Base-by-base conservation (phyloP, 2,329 filamentous ascomycete species). In the Trichothecium sympodiale region DNA sequence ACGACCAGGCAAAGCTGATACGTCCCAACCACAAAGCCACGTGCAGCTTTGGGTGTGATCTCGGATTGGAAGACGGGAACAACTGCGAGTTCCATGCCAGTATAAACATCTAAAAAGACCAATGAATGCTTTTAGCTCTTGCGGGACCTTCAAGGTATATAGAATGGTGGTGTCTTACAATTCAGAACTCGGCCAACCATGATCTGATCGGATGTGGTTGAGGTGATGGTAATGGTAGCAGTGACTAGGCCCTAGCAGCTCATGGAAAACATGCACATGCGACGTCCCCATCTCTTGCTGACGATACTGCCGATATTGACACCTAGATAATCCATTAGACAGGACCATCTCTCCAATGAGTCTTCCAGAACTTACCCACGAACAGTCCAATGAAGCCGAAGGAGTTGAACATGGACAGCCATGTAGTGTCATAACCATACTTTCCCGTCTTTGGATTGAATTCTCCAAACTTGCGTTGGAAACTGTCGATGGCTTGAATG, bases 71-170 rank as follows among this genome's bases (percentile, higher is more conserved):
- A 55, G 27, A 54, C 51, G 12, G 53, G 53, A 1, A 56, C 46
- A 10, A 55, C 49, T 5, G 52, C 49, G 25, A 56, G 51, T 12
- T 42, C 43, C 41, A 56, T 50, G 28, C 54, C 54, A 1, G 53
- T 55, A 48, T 54, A 55, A 23, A 36, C 46, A 34, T 47, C 55
- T 33, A 36, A 46, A 28, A 56, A 43, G 37, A 55, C 52, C 53
- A 27, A 46, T 50, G 33, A 4, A 4, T 2, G 17, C 14, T 13
- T 8, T 34, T 26, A 34, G n/a, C n/a, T n/a, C n/a, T n/a, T n/a
- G n/a, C n/a, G n/a, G n/a, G n/a, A n/a, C n/a, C n/a, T n/a, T n/a
- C 9, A 31, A 10, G 10, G 29, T 31, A 15, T 16, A 8, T 8
- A 31, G 10, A 16, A 20, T 26, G n/a, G n/a, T 34, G 13, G 17